Evolutionary conservation across 331 rosid species (phyloP), one percentile per base, ranked within the genome.

Genomic region (Ulmus americana): DNA sequence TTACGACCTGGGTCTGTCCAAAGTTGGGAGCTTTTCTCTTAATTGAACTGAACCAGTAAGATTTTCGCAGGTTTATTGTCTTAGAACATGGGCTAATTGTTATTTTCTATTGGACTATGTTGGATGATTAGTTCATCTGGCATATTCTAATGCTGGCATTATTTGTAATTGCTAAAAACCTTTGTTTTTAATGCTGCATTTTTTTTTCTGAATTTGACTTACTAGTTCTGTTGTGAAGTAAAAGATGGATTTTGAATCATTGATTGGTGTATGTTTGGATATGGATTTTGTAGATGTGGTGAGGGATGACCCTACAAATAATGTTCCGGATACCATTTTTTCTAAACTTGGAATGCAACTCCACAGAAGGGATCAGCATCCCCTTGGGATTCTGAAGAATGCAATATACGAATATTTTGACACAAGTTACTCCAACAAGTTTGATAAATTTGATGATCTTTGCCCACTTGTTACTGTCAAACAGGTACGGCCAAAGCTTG

Each of bases 271-370:
- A 28, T 63, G 8, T 39, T 69, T 58, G 69, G 58, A 46, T 61
- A 22, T 77, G 79, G 70, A 44, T 60, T 55, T 72, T 75, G 61
- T 81, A 94, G 97, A 94, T 83, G 87, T 94, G 71, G 74, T 94
- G 85, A 87, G 73, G 77, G 96, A 94, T 61, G 99, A 90, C 59
- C 95, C 95, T 50, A 85, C 95, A 47, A 94, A 94, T 77, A 94
- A 94, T 75, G 97, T 90, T 62, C 97, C 90, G 2, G 96, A 94
- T 77, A 77, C 78, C 5, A 90, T 94, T 54, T 94, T 85, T 69
- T 72, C 90, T 3, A 94, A 86, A 78, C 90, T 94, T 67, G 97
- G 99, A 56, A 63, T 87, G 95, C 95, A 94, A 70, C 95, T 94
- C 72, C 99, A 90, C 66, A 82, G 87, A 75, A 82, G 95, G 84